Evolutionary conservation across 805 yeast genomes (phyloP), one percentile per base, ranked within the genome.

Genomic region (Metschnikowia kunwiensis): DNA sequence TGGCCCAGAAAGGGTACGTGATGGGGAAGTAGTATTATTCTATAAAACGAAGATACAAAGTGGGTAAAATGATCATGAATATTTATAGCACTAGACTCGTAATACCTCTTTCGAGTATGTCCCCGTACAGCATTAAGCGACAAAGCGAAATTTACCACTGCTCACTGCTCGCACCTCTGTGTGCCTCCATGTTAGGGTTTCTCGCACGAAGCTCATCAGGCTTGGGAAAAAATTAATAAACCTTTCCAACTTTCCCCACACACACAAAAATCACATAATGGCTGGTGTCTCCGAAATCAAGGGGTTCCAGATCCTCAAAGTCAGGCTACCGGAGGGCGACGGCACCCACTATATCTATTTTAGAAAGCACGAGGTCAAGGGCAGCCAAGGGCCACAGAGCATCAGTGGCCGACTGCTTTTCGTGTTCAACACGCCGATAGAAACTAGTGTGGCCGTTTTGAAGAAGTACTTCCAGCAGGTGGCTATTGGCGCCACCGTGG

Each of bases 371-470:
- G 63, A 70, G 28, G 54, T 59, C 27, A 64, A 65, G 34, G 49
- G 50, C n/a, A 72, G 74, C 34, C 40, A 39, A 22, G 24, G 33
- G 18, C 17, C 33, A 7, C 35, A 35, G 29, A 33, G 38, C 30
- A 32, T 39, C 10, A 41, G 44, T 17, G 47, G 47, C 16, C 67
- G 84, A 34, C 72, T 84, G 19, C 58, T 89, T n/a, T 89, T 89
- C 60, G 56, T 82, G 5, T 77, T 83, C 40, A 88, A 89, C 54
- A 61, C 87, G 26, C 96, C 97, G 2, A 61, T 81, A 15, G 71
- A 74, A 39, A 70, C 87, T 5, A 68, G 71, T 16, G 51, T 75
- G 11, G 67, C 70, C 27, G 64, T 65, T 23, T 54, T 87, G 31
- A 81, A 77, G 51, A 69, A 66, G 38, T 71, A 79, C 27, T 76